Base-by-base conservation (phyloP, 2,329 filamentous ascomycete genomes). In the Ceratocystis ficicola region DNA sequence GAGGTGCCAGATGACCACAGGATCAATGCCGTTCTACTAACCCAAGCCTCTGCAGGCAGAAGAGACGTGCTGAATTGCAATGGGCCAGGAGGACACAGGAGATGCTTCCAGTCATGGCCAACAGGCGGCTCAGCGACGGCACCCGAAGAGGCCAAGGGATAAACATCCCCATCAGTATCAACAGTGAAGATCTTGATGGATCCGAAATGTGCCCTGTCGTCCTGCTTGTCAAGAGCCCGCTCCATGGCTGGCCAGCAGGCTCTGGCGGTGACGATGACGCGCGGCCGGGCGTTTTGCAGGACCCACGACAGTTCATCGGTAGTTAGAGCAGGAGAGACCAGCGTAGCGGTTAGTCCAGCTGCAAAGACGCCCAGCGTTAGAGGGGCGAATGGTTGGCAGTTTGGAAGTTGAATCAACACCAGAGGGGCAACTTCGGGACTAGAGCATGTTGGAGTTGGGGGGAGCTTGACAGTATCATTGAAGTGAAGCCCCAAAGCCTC, bases 1-100 rank as follows among this genome's bases (percentile, higher is more conserved):
- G 88, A 91, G 0, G 86, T 89, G 12, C 87, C 81, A 0, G 81
- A 84, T 0, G 76, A 78, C 76, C 76, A 78, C 63, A 78, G 73
- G 61, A 78, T 76, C 1, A 78, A 70, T 50, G 76, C 76, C 1
- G 83, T 86, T 72, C 89, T 89, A 70, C 86, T 86, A 5, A 12
- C 7, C 66, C 66, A 68, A 10, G 63, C 66, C 17, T 68, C 60
- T 6, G 22, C n/a, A 8, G 64, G 63, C 8, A 65, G 20, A 15
- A 67, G 57, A 32, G 22, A 30, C 22, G 36, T 44, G 17, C 41
- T 62, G 1, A 67, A 67, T 32, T 25, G 12, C 10, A 48, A 32
- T 30, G 50, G 50, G 10, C 25, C 30, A 10, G 32, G 41, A 12
- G 74, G 74, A 32, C 76, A 71, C 67, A 81, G 77, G 6, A 90